Evolutionary conservation across 495 filamentous ascomycete species (phyloP).

Genomic region (Neurospora sp.): DNA sequence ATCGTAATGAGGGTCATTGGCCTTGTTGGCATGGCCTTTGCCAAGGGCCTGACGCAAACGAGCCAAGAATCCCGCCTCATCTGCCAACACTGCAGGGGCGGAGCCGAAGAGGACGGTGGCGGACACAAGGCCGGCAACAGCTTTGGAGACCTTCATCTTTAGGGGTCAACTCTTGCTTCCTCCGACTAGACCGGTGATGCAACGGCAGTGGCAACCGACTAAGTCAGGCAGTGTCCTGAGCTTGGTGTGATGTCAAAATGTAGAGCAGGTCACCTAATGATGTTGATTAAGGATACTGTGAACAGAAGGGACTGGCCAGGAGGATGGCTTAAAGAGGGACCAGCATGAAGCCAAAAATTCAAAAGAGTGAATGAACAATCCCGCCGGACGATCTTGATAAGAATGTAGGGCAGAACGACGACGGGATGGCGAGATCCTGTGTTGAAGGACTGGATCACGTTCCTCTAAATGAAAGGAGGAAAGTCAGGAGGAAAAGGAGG

Average conservation of each 20-base stretch:
- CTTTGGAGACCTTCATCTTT: constrained; percentile 29
- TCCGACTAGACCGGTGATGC: background rate
- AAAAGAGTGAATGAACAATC: background rate
- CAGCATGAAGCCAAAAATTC: background rate
- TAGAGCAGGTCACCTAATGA: background rate
- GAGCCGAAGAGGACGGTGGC: constrained; percentile 22
- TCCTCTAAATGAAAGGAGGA: background rate
- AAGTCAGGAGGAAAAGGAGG: background rate
- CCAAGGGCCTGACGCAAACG: constrained; percentile 15
- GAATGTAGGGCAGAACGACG: background rate
- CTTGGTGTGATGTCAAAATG: background rate
- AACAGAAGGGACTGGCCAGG: background rate
- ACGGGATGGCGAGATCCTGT: background rate
- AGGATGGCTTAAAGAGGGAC: background rate
- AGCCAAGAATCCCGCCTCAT: constrained; percentile 17
- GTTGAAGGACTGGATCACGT: background rate
- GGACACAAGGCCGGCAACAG: constrained; percentile 26
- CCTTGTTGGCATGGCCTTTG: constrained; percentile 4
- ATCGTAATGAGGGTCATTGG: constrained; percentile 14
- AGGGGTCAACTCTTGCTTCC: background rate
- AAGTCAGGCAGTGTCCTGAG: background rate
- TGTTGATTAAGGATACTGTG: background rate
- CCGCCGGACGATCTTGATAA: background rate
- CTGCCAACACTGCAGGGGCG: constrained; percentile 18
- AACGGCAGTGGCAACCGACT: background rate